Evolutionary conservation across 2,329 filamentous ascomycete genomes (phyloP), one percentile per base, ranked within the genome.

Genomic region (Ceratocystis cubensis): DNA sequence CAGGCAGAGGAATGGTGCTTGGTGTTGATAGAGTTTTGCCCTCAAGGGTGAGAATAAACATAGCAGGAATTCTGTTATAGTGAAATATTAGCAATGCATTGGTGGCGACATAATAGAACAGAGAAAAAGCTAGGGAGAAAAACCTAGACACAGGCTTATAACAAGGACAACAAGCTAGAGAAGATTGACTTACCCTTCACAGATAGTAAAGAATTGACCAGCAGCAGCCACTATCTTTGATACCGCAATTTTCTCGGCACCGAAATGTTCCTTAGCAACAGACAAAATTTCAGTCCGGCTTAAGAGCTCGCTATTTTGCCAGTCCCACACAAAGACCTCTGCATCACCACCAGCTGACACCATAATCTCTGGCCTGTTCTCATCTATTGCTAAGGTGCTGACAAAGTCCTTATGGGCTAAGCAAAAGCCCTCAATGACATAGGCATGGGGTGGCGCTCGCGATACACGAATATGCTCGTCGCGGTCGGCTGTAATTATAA

Each of bases 341-440:
- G 87, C 80, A 71, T 97, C 93, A 3, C 93, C 94, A 62, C 93
- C 93, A 8, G 90, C 94, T 5, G 91, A 96, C 41, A 97, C 77
- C 37, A 99, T 80, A 1, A 88, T 71, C n/a, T 85, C 80, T 2
- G 80, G 79, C 28, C 79, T 76, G 64, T 75, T 76, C 0, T 73
- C 73, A 0, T 86, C 85, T 20, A 93, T 77, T 71, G 86, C 88
- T 56, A 99, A 78, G 67, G 84, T 85, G 76, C 82, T 91, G 70
- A 99, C 80, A 74, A 97, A 97, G 46, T 92, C 84, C 64, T 81
- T 85, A 75, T 99, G 94, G 3, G 91, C 93, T 2, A 96, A 82
- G 73, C 93, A 97, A 75, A 89, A 97, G 0, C 81, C 81, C 75
- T 97, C 91, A 70, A 96, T 95, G 68, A 97, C 81, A 74, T 96